Percentiles rank a stretch among this genome's conserved stretches.
These are phyloP conservation scores for Hibiscus trionum DNA, from an alignment of 345 rosid species.

Conservation along the genomic window DNA sequence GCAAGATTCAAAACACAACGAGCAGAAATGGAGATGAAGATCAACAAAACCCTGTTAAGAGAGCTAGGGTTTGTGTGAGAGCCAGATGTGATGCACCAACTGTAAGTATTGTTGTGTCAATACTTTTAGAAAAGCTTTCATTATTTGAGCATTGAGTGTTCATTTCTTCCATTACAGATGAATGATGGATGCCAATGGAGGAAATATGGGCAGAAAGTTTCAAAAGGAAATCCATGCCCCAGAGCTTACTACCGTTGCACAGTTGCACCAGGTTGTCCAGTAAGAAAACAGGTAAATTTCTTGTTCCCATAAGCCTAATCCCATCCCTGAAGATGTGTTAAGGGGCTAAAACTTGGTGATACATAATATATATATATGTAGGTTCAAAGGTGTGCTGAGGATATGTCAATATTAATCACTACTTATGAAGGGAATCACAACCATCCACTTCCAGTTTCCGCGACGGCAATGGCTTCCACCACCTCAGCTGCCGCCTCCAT, in stretches of 20 bases:
- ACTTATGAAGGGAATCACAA: slow-evolving; percentile 78
- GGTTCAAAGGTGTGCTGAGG: slow-evolving; percentile 79
- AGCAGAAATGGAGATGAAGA: slow-evolving; percentile 40
- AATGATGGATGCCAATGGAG: slow-evolving; percentile 98
- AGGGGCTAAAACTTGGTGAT: background rate
- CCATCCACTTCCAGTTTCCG: slow-evolving; percentile 67
- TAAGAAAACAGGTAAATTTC: slow-evolving; percentile 67
- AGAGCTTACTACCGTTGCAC: slow-evolving; percentile 92
- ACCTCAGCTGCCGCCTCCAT: slow-evolving; percentile 82
- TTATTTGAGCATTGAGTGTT: background rate
- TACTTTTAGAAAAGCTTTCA: background rate
- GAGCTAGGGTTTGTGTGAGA: slow-evolving; percentile 89
- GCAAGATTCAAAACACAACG: slow-evolving; percentile 39
- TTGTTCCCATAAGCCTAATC: too few species aligned
- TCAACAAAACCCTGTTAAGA: slow-evolving; percentile 50
- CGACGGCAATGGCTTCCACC: slow-evolving; percentile 80
- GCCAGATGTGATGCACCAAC: slow-evolving; percentile 82
- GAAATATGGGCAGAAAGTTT: slow-evolving; percentile 86
- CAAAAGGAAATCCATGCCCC: slow-evolving; percentile 91
- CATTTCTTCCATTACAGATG: slow-evolving; percentile 38
- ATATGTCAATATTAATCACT: slow-evolving; percentile 65
- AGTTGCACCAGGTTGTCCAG: slow-evolving; percentile 69
- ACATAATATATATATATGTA: slow-evolving; percentile 7
- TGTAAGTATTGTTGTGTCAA: slow-evolving; percentile 23
- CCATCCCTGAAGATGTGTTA: too few species aligned